Evolutionary conservation across 169 alveolate genomes (phyloP).

Genomic region (Plasmodium gaboni): DNA sequence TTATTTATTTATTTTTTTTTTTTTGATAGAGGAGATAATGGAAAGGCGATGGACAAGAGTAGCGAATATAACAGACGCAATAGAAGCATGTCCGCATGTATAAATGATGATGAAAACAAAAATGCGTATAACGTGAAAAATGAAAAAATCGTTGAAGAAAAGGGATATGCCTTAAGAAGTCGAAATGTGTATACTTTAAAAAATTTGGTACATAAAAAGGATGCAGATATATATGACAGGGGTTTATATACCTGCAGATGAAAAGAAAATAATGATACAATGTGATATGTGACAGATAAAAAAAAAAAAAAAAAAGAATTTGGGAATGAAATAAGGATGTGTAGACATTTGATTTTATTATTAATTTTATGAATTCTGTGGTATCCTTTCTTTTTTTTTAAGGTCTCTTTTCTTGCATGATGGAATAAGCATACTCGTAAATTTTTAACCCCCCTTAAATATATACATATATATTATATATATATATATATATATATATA

Average conservation of each 20-base stretch:
- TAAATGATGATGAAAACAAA: constrained; percentile 46
- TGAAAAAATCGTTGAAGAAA: constrained; percentile 17
- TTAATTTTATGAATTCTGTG: background rate
- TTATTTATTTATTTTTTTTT: background rate
- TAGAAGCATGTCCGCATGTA: constrained; percentile 52
- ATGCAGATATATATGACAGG: constrained; percentile 28
- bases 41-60: constrained; percentile 9
- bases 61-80: constrained; percentile 51
- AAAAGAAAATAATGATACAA: background rate
- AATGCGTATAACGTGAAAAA: constrained; percentile 32
- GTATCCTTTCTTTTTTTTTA: background rate
- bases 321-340: background rate
- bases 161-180: constrained; percentile 23
- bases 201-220: constrained; percentile 45
- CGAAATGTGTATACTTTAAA: constrained; percentile 39
- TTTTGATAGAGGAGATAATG: constrained; percentile 20
- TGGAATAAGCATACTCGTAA: too few species aligned
- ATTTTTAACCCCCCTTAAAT: too few species aligned
- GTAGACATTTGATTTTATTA: background rate
- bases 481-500: too few species aligned
- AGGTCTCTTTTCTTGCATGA: background rate
- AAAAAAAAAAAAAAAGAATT: background rate
- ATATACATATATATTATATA: too few species aligned
- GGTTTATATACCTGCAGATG: constrained; percentile 38
- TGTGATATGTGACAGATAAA: background rate